Evolutionary conservation across 208 protist species (phyloP).

Genomic region (Trichomonas tenax): DNA sequence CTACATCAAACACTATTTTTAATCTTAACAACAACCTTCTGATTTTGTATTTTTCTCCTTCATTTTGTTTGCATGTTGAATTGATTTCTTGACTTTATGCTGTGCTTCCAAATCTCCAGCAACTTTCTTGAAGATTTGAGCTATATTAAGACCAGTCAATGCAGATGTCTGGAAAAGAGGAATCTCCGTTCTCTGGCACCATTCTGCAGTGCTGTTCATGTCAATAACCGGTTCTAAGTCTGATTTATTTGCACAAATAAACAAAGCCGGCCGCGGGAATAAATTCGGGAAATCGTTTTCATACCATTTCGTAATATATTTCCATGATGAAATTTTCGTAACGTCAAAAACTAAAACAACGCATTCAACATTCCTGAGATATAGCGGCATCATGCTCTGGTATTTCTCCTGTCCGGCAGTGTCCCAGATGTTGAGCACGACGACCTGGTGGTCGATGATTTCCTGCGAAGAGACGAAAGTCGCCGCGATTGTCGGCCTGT

Average conservation of each 20-base stretch:
- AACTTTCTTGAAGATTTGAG: neutral
- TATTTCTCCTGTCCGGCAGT: constrained; percentile 17
- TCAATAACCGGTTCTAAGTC: neutral
- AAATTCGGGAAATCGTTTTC: neutral
- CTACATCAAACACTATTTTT: too few species aligned
- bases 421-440: neutral
- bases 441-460: neutral
- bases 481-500: neutral
- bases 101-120: neutral
- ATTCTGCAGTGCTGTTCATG: neutral
- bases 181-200: neutral
- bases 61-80: neutral
- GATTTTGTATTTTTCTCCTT: neutral
- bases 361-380: neutral
- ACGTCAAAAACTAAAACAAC: neutral
- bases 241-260: neutral
- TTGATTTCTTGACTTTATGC: neutral
- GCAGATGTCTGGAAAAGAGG: neutral
- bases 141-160: neutral
- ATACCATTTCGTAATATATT: neutral
- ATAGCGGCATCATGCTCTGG: neutral
- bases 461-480: neutral
- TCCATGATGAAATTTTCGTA: neutral
- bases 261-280: neutral
- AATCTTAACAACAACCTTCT: neutral